Evolutionary conservation across 129 eudicot species (phyloP), one percentile per base, ranked within the genome.

Genomic region (Flaveria ramosissima): DNA sequence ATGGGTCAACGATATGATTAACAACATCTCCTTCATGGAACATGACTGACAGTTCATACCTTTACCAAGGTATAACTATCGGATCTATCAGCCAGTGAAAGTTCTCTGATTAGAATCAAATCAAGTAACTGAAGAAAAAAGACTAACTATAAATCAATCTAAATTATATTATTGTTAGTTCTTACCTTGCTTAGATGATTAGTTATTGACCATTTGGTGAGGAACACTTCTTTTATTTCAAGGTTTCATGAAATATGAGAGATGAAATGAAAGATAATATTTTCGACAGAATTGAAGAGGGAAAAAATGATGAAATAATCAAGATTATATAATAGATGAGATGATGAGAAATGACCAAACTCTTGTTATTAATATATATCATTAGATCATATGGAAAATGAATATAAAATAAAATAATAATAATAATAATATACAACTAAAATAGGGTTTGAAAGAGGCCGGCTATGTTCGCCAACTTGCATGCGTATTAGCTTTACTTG

Each of bases 391-490:
- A 41, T 42, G 41, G 1, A 36, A 15, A 36, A 8, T 43, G 12
- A 7, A 43, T 43, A 43, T 43, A 43, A 0, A 43, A 2, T 46
- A 12, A 9, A 46, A 36, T 41, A 6, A 17, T 42, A 5, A 52
- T 42, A 17, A 68, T 45, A 12, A 68, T 17, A 30, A 30, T 4
- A 0, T 30, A 10, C 32, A 53, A 51, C n/a, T 24, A 7, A 56
- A 30, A 17, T 70, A 56, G 24, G 50, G 60, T n/a, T 78, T 57
- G 8, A 57, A 47, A 42, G 61, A 60, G 73, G 83, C 83, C 83
- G 83, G 83, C 83, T 62, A 14, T 57, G 81, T 56, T 69, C 70
- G 42, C 76, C 73, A 79, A 72, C 57, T 21, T 79, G 72, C 77
- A 63, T 79, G 83, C 57, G 21, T 72, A 42, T 11, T 55, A 68